These are phyloP conservation scores for Scenedesmus sp. DNA, from an alignment of 163 green algal species.

Conservation along the genomic window DNA sequence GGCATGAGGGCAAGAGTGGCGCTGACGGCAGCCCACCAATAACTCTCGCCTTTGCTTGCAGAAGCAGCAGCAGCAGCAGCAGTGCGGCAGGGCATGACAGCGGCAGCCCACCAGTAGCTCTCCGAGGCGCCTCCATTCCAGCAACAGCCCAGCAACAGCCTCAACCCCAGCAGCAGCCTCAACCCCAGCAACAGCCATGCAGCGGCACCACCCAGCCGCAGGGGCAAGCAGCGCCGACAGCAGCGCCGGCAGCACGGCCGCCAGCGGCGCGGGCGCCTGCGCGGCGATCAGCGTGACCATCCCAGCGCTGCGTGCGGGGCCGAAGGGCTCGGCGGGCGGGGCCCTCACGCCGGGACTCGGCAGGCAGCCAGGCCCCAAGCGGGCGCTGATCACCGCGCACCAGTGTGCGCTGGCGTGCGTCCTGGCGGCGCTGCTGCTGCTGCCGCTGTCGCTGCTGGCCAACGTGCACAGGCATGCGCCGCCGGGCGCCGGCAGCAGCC, in stretches of 20 bases:
- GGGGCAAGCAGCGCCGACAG: not conserved
- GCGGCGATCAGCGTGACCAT: conserved; percentile 10
- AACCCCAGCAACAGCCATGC: conserved; percentile 12
- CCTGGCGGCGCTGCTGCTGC: conserved; percentile 21
- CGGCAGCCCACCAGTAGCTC: no score
- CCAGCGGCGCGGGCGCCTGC: not conserved
- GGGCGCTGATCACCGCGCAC: not conserved
- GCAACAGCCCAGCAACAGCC: not conserved
- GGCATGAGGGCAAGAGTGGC: no score
- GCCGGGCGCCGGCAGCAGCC: conserved; percentile 1
- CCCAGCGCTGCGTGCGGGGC: not conserved
- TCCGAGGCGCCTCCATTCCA: no score
- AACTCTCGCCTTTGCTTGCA: no score
- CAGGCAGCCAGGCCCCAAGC: not conserved
- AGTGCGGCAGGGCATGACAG: no score
- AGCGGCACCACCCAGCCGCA: not conserved
- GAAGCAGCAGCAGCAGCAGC: no score
- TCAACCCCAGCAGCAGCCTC: not conserved
- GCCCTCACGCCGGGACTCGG: not conserved
- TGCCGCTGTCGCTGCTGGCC: not conserved
- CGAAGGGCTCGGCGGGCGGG: not conserved
- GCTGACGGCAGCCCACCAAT: no score
- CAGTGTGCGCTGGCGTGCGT: conserved; percentile 1
- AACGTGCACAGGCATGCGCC: not conserved
- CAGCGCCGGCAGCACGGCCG: not conserved